These are phyloP conservation scores for Coprinellus aureogranulatus DNA, from an alignment of 768 basidiomycete genomes.

Conservation along the genomic window DNA sequence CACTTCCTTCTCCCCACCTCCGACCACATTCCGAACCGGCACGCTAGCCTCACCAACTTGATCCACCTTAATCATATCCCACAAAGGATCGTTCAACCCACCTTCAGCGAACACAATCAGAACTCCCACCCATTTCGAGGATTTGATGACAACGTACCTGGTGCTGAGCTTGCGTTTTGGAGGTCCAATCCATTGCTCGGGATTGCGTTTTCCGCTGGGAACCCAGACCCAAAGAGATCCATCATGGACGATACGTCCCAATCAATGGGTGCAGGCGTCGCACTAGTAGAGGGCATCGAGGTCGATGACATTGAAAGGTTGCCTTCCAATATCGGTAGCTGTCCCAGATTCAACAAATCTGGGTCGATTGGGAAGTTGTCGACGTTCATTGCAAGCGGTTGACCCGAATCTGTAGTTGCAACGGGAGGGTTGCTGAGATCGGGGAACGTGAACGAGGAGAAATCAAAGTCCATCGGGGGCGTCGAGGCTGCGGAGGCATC, in stretches of 20 bases:
- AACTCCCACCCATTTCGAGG: background rate
- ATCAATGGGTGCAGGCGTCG: background rate
- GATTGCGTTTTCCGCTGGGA: background rate
- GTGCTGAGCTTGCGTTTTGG: background rate
- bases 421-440: background rate
- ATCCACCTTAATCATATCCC: conserved; percentile 35
- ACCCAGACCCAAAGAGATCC: background rate
- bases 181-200: too few relatives aligned
- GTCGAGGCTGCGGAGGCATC: conserved; percentile 4
- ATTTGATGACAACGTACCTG: background rate
- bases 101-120: too few relatives aligned
- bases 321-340: conserved; percentile 1
- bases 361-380: conserved; percentile 28
- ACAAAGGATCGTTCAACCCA: conserved; percentile 26
- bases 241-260: background rate
- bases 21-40: conserved; percentile 22
- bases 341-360: conserved; percentile 28
- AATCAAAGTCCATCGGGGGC: conserved; percentile 16
- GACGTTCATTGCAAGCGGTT: conserved; percentile 2
- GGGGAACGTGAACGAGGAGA: conserved; percentile 9
- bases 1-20: conserved; percentile 3
- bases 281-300: background rate
- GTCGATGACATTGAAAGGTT: background rate
- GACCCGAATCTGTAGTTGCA: conserved; percentile 2
- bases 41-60: too few relatives aligned